Evolutionary conservation across 164 flowering plant genomes (phyloP), one percentile per base, ranked within the genome.

Genomic region (Dillenia suffruticosa): DNA sequence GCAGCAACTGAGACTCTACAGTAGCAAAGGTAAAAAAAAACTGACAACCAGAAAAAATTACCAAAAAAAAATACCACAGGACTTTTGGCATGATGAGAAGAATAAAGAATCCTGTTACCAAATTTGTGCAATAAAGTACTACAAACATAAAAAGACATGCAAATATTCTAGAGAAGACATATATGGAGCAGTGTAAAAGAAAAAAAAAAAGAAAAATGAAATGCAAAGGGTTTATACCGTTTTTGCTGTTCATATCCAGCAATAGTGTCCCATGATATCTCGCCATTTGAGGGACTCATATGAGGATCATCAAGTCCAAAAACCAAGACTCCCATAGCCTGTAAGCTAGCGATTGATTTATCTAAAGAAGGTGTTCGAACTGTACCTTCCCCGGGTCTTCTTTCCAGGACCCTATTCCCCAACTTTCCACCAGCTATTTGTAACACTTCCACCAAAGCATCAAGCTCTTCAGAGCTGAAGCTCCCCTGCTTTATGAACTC

Each of bases 231-330:
- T 46, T 63, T 75, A 57, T 79, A 94, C 99, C 97, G 69, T 59
- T 94, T 94, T 72, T 94, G 99, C 60, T 82, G 71, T 58, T 89
- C 81, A 79, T 94, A 91, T 17, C 99, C 99, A 64, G 99, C 99
- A 72, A 91, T 82, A 61, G 76, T 87, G 40, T 89, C 97, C 99
- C 99, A 94, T 65, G 97, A 80, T 61, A 84, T 78, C 40, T 77
- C 83, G 46, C 50, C 56, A 19, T 59, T 66, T 14, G 74, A 46
- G 26, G 63, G 22, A 66, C 63, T 70, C 44, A 24, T 40, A 59
- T 60, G 69, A 51, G 81, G 67, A 57, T 74, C 81, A 65, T 76
- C 72, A 65, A 87, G 79, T 67, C 96, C 99, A 75, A 82, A 94
- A 56, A 94, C 72, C 72, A 81, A 82, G 60, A 94, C 92, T 46